phyloP scores from a whole-genome alignment of 768 basidiomycete genomes.

The Leccinum pellstonianum region DNA sequence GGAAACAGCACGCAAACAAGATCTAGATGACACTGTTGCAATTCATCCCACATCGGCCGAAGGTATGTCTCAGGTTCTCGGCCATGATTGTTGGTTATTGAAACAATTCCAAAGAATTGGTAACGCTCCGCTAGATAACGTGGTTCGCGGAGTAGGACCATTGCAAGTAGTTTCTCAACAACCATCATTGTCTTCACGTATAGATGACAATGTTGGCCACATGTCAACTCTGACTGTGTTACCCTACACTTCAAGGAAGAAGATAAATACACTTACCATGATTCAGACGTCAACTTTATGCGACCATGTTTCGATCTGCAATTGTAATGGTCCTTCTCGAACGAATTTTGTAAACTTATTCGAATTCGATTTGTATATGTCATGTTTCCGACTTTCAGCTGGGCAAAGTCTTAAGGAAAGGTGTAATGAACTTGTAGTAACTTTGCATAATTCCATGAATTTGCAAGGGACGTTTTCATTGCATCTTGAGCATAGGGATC shows the following conservation, averaged over 20 bases:
- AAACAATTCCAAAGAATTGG: constrained; percentile 43
- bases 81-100: constrained; percentile 10
- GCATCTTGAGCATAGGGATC: no score
- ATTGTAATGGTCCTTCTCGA: not conserved
- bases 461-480: no score
- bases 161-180: not conserved
- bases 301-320: not conserved
- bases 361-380: no score
- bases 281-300: not conserved
- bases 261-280: not conserved
- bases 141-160: not conserved
- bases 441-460: no score
- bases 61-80: constrained; percentile 45
- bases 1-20: constrained; percentile 63
- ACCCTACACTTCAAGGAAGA: not conserved
- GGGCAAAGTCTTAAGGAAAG: no score
- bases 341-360: not conserved
- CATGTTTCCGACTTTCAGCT: no score
- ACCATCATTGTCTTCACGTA: not conserved
- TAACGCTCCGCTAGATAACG: constrained; percentile 46
- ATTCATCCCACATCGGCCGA: constrained; percentile 89
- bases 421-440: no score
- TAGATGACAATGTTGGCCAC: not conserved
- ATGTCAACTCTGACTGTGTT: not conserved
- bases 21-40: constrained; percentile 86